Base-by-base conservation (phyloP, 176 grass and related monocot species). In the Guadua angustifolia region DNA sequence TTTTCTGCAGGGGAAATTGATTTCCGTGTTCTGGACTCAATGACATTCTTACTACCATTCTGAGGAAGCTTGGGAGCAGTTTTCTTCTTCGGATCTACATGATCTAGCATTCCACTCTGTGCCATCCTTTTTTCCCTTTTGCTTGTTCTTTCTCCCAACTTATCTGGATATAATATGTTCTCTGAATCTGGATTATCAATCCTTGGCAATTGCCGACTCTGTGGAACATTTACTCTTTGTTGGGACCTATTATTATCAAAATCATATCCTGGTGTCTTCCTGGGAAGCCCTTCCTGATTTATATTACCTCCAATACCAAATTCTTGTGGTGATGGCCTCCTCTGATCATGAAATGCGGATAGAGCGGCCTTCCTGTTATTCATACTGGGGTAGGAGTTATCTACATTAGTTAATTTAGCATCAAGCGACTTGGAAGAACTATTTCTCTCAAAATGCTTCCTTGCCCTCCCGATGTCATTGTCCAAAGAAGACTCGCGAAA, bases 391-490 rank as follows among this genome's bases (percentile, higher is more conserved):
- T 81, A 42, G 5, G 83, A 73, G 36, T 82, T 90, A 84, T 92
- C 86, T 68, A 65, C 66, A 83, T 76, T 55, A 78, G 19, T 64
- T 59, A 85, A 66, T 75, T 88, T 90, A 73, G 69, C 91, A 63
- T 92, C 90, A 60, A 92, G 79, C 9, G 87, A 88, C 87, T 95
- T 99, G 53, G 85, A 94, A 78, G 91, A 92, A 90, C 81, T 92
- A 81, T 88, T 99, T 88, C 91, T 95, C 72, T 93, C 96, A 78
- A 94, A 88, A 82, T 92, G 88, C 80, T 87, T 90, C 91, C 80
- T 90, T 78, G 61, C 52, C 66, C 39, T 85, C 36, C 51, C 88
- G 46, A 69, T 83, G 14, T 92, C 89, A 80, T 96, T 94, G 51
- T 84, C 93, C 74, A 69, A 69, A 61, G 82, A 82, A 51, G 86